Conservation (phyloP, 768 basidiomycete species). For the Termitomyces eurrhizus region DNA sequence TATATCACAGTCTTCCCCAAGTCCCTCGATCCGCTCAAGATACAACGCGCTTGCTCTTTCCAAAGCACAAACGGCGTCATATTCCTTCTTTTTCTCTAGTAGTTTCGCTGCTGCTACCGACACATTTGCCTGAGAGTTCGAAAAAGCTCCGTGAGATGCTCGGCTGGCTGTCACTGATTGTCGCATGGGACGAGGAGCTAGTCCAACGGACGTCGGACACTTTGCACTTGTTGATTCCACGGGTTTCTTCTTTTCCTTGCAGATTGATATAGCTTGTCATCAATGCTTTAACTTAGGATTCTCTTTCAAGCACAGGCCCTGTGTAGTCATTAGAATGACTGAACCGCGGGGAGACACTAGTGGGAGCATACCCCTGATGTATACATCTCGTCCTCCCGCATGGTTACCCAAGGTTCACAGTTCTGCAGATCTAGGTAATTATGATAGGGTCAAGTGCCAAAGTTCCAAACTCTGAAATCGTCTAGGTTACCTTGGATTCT, state of each 20-base stretch:
- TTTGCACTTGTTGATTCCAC: constrained; percentile 12
- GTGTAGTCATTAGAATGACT: constrained; percentile 24
- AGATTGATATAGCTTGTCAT: not conserved
- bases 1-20: constrained; percentile 68
- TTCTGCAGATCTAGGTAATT: constrained; percentile 68
- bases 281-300: constrained; percentile 1
- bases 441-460: not conserved
- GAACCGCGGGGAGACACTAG: constrained; percentile 31
- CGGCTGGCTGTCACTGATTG: constrained; percentile 52
- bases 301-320: constrained; percentile 1
- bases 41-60: constrained; percentile 62
- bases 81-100: constrained; percentile 78
- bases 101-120: constrained; percentile 53
- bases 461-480: not conserved
- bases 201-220: constrained; percentile 1
- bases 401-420: constrained; percentile 71
- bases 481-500: constrained; percentile 71
- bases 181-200: constrained; percentile 35
- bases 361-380: constrained; percentile 38
- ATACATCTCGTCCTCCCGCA: constrained; percentile 63
- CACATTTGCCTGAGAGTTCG: constrained; percentile 35
- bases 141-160: constrained; percentile 41
- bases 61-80: constrained; percentile 68
- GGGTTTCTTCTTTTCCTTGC: not conserved
- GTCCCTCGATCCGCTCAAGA: constrained; percentile 61